These are phyloP conservation scores for Claviceps fusiformis DNA, from an alignment of 2,329 filamentous ascomycete genomes.

Conservation along the genomic window DNA sequence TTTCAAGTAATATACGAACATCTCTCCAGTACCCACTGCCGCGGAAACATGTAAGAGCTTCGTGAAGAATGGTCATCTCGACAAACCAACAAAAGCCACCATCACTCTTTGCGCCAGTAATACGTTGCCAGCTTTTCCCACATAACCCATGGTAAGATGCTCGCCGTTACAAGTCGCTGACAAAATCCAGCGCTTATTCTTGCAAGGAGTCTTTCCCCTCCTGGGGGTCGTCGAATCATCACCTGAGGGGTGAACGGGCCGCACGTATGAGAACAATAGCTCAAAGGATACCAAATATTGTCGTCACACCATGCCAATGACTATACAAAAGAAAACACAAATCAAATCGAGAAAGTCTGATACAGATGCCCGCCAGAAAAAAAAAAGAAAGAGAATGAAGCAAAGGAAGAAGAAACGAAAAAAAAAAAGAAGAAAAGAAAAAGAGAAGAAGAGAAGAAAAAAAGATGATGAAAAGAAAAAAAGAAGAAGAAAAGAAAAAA, in stretches of 20 bases:
- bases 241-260: not conserved
- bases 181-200: not conserved
- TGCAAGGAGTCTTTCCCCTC: not conserved
- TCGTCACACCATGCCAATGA: not conserved
- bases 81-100: not conserved
- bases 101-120: not conserved
- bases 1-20: no score
- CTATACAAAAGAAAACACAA: not conserved
- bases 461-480: not conserved
- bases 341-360: conserved; percentile 5
- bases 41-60: no score
- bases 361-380: conserved; percentile 7
- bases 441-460: conserved; percentile 9
- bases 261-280: not conserved
- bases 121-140: not conserved
- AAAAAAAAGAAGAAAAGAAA: conserved; percentile 5
- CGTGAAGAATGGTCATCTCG: no score
- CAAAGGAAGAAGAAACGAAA: conserved; percentile 8
- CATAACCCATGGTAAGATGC: not conserved
- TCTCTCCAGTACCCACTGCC: no score
- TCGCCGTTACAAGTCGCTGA: not conserved
- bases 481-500: conserved; percentile 8
- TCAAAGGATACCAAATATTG: not conserved
- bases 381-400: not conserved
- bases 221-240: not conserved